A percentile compares a stretch with the other conserved stretches of the same genome.
Conservation (phyloP, 805 yeast genomes). For the Spathaspora sp. region DNA sequence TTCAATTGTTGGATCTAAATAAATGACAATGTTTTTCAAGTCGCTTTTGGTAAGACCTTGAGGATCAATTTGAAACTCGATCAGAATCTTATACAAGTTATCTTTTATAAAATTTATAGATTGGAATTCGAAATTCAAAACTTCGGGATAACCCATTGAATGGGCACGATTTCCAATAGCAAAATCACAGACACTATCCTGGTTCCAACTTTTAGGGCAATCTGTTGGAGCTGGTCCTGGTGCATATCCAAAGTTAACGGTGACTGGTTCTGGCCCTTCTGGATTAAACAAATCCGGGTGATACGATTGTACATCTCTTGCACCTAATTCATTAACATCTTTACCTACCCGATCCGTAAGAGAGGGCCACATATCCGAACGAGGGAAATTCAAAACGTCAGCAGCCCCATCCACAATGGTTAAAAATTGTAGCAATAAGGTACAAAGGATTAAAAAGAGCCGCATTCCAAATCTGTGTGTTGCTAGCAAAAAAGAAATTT, state of each 20-base stretch:
- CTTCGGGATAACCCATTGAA: not conserved
- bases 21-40: no score
- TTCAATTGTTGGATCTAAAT: not conserved
- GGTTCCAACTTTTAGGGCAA: no score
- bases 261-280: no score
- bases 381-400: not conserved
- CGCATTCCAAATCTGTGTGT: not conserved
- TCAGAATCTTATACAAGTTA: not conserved
- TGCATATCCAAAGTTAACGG: no score
- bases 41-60: not conserved
- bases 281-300: no score
- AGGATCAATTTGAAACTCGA: not conserved
- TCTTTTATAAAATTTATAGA: no score
- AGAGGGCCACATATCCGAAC: not conserved
- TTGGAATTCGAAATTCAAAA: not conserved
- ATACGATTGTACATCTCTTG: not conserved
- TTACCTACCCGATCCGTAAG: not conserved
- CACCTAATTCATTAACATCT: not conserved
- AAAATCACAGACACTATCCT: no score
- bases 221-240: no score
- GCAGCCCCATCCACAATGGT: not conserved
- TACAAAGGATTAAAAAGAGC: not conserved
- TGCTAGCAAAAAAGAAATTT: not conserved
- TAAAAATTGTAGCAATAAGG: not conserved
- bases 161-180: not conserved